Evolutionary conservation across 2,329 filamentous ascomycete species (phyloP).

Genomic region (Arthrobotrys iridis): DNA sequence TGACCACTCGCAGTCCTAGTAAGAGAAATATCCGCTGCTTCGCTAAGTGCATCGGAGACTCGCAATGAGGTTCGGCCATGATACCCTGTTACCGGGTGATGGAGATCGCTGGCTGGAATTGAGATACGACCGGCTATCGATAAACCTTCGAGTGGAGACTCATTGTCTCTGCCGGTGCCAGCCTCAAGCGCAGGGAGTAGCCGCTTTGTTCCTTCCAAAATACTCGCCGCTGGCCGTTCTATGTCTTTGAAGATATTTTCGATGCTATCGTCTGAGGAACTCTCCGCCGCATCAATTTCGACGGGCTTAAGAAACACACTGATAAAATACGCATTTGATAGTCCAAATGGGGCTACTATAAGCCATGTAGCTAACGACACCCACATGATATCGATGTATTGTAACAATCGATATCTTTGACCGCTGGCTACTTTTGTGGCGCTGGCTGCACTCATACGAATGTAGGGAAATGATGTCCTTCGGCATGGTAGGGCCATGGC

Average conservation of each 20-base stretch:
- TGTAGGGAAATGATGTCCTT: too few relatives aligned
- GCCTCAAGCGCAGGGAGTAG: slow-evolving; percentile 1
- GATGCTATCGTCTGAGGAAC: slow-evolving; percentile 8
- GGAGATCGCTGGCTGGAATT: background rate
- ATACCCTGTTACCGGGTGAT: slow-evolving; percentile 26
- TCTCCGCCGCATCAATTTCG: background rate
- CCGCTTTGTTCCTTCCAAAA: background rate
- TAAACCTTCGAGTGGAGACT: background rate
- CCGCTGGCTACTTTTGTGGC: too few relatives aligned
- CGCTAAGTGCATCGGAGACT: slow-evolving; percentile 19
- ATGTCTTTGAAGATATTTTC: slow-evolving; percentile 12
- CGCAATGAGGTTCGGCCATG: background rate
- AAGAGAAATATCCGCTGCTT: slow-evolving; percentile 1
- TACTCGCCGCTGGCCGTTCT: background rate
- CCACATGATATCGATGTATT: background rate
- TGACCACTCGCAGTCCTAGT: background rate
- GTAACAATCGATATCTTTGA: background rate
- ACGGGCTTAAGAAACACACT: background rate
- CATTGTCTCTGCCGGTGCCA: background rate
- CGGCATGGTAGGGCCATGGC: too few relatives aligned
- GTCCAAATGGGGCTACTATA: background rate
- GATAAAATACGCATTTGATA: background rate
- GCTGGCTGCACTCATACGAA: too few relatives aligned
- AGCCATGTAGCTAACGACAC: background rate
- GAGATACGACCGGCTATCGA: slow-evolving; percentile 36